A percentile compares a stretch with the other conserved stretches of the same genome.
Evolutionary conservation across 176 grass and related monocot species (phyloP).

Genomic region (Dactylis glomerata): DNA sequence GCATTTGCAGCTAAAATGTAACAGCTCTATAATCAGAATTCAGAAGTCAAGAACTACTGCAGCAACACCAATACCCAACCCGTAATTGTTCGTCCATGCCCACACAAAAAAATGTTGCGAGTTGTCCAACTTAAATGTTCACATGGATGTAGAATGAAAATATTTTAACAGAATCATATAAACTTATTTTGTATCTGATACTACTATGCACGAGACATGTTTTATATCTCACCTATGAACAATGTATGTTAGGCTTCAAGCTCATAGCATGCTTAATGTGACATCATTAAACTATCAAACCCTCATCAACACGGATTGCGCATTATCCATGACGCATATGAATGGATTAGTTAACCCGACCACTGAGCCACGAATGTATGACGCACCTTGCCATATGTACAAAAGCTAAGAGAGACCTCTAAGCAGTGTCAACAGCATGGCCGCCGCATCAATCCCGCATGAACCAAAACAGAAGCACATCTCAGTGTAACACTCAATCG

Average conservation of each 20-base stretch:
- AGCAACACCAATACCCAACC: background rate
- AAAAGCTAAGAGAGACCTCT: background rate
- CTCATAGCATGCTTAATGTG: background rate
- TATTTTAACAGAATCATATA: background rate
- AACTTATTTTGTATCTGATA: background rate
- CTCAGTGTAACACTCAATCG: background rate
- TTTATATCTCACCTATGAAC: background rate
- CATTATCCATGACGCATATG: background rate
- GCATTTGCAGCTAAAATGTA: background rate
- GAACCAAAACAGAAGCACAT: conserved; percentile 22
- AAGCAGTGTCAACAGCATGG: background rate
- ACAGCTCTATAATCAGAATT: background rate
- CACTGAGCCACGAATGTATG: background rate
- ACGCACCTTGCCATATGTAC: background rate
- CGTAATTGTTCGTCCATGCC: background rate
- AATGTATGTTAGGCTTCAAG: background rate
- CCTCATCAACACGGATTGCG: background rate
- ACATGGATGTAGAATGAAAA: background rate
- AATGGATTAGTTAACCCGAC: background rate
- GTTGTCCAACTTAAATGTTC: background rate
- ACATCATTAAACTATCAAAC: background rate
- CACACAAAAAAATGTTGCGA: background rate
- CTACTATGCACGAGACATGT: background rate
- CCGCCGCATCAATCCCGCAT: conserved; percentile 16
- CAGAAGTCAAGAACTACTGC: background rate